Evolutionary conservation across 768 basidiomycete species (phyloP), one percentile per base, ranked within the genome.

Genomic region (Trametes cingulata): DNA sequence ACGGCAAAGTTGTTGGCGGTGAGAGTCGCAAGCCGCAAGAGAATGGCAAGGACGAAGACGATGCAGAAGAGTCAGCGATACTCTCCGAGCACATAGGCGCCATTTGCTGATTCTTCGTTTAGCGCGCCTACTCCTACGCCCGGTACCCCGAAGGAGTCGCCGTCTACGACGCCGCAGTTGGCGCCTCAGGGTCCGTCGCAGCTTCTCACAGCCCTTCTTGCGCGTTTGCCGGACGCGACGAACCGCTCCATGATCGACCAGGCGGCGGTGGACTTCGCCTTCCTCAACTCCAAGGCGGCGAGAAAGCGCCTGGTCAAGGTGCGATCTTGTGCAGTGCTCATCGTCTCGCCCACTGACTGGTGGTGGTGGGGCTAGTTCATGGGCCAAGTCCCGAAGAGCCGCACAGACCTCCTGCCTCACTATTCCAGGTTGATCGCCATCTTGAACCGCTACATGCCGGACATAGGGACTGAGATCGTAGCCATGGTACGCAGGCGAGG

Each of bases 201-300:
- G 62, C 82, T 98, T 39, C 82, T 99, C 47, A 94, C 91, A 4
- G 91, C 93, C 12, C 79, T 99, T 19, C 86, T 99, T 39, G 87
- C 90, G 35, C 90, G 95, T 27, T 80, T 99, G 12, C 91, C 96
- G 0, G 96, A 99, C 71, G 91, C 92, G n/a, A 95, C 91, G 13
- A 98, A 94, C 68, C 85, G 92, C 15, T 82, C 84, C 2, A 73
- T 93, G 60, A 91, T 98, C 58, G 97, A 99, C 71, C 93, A 96
- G 74, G 88, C 90, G 27, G 95, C 95, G 0, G 85, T 98, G 39
- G 96, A 99, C 63, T 99, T 99, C 72, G 93, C 94, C 0, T 93
- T 95, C 69, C 78, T 99, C 58, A 99, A 98, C 70, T 95, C 94
- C 42, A 98, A 98, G 72, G 94, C 96, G 20, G 93, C 95, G 13